Base-by-base conservation (phyloP, 2,329 filamentous ascomycete genomes). In the Ceratocystis lukuohia region DNA sequence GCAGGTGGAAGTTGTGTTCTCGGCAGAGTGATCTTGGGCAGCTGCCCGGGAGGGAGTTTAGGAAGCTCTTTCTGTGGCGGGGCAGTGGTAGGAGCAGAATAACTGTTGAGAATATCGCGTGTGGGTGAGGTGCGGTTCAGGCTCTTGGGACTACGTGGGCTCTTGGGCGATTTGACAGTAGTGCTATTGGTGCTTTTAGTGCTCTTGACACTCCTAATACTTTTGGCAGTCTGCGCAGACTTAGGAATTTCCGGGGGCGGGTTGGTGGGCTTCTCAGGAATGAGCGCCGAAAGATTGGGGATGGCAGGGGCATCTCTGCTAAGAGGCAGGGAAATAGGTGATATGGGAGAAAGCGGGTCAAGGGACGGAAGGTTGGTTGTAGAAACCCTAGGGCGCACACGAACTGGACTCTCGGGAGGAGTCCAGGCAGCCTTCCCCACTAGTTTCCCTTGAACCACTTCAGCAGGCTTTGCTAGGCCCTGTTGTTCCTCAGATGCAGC, bases 1-100 rank as follows among this genome's bases (percentile, higher is more conserved):
- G 56, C 28, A n/a, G 56, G 25, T 37, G 56, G 56, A 59, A 59
- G 56, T n/a, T 59, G 56, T 7, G 56, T 59, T 59, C 56, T 59
- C 12, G 56, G 56, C 12, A 59, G 25, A 10, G 25, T 59, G 30
- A 59, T 59, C 28, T 59, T 59, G 1, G 56, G 56, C 20, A 59
- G 56, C 56, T 59, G 56, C 1, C 56, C 56, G 5, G 56, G 56
- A 3, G 56, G 56, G 5, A 59, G 28, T 20, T 59, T 59, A 3
- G 56, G 56, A 59, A 59, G 56, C 6, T 59, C 56, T 30, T 59
- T 59, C 56, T 59, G 56, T n/a, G 56, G 56, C 17, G 56, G 56
- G 12, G 56, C 56, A 8, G 25, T 59, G 8, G 56, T 59, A 8
- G 56, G 56, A n/a, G 56, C 30, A 10, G 56, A 59, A 59, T 59